Conservation (phyloP, 805 yeast genomes). For the Candida bentonensis region DNA sequence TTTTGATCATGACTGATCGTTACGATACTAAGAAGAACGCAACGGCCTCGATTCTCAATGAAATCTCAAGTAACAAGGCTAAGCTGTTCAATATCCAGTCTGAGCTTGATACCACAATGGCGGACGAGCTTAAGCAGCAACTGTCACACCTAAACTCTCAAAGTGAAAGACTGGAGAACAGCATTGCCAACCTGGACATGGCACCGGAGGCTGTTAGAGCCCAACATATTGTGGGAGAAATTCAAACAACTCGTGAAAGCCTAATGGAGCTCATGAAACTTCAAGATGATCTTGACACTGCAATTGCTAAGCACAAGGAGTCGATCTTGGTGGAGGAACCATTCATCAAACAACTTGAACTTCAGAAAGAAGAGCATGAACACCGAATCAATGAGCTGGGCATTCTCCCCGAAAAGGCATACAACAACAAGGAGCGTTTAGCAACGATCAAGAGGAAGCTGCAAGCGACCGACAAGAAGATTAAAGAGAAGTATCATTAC, state of each 20-base stretch:
- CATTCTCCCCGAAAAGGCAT: conserved; percentile 78
- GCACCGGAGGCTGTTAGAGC: neutral
- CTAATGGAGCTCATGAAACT: neutral
- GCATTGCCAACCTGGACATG: neutral
- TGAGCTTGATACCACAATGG: neutral
- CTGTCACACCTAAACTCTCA: neutral
- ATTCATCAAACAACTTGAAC: conserved; percentile 20
- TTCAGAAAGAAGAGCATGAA: conserved; percentile 58
- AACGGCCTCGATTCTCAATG: neutral
- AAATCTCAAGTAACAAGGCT: neutral
- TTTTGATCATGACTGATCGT: neutral
- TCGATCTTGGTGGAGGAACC: neutral
- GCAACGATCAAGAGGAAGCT: conserved; percentile 40
- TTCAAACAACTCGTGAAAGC: neutral
- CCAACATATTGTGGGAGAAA: neutral
- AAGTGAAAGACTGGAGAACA: neutral
- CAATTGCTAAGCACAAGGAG: neutral
- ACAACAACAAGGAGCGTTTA: conserved; percentile 29
- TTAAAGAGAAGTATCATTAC: conserved; percentile 50
- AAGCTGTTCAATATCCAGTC: neutral
- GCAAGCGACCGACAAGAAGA: conserved; percentile 38
- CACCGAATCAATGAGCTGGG: conserved; percentile 71
- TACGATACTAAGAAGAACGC: neutral
- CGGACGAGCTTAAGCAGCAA: neutral
- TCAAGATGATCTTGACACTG: conserved; percentile 2